Evolutionary conservation across 257 asterid genomes (phyloP).

Genomic region (Nicotiana tomentosiformis): DNA sequence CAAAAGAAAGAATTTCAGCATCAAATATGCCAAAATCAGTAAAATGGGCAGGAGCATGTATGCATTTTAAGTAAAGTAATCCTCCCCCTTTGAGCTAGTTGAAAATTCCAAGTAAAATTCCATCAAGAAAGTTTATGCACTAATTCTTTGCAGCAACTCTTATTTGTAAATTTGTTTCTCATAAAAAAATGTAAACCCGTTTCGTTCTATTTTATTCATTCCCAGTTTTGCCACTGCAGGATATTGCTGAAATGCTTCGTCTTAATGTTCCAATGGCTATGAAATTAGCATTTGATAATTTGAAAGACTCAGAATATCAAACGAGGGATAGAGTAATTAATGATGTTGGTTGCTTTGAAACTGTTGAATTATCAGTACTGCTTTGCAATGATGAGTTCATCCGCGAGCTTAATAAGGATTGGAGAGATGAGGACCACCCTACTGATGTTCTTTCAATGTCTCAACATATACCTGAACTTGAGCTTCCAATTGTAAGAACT

Average conservation of each 20-base stretch:
- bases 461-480: slow-evolving; percentile 83
- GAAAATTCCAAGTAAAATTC: neutral
- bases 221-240: slow-evolving; percentile 29
- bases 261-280: slow-evolving; percentile 93
- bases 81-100: neutral
- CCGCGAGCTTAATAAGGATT: slow-evolving; percentile 75
- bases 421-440: slow-evolving; percentile 92
- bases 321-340: slow-evolving; percentile 62
- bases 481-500: slow-evolving; percentile 74
- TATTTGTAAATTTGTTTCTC: neutral
- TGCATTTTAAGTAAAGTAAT: neutral
- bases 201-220: neutral
- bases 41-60: neutral
- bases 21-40: neutral
- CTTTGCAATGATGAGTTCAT: slow-evolving; percentile 90
- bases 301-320: slow-evolving; percentile 44
- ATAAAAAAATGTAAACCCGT: neutral
- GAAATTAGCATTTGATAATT: slow-evolving; percentile 72
- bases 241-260: slow-evolving; percentile 82
- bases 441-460: slow-evolving; percentile 99
- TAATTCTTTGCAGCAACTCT: neutral
- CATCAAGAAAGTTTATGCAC: neutral
- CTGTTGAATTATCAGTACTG: slow-evolving; percentile 78
- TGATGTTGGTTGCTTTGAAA: slow-evolving; percentile 73
- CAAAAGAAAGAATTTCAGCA: neutral